Evolutionary conservation across 1,284 basidiomycete genomes (phyloP).

Genomic region (Trichosporon sp.): DNA sequence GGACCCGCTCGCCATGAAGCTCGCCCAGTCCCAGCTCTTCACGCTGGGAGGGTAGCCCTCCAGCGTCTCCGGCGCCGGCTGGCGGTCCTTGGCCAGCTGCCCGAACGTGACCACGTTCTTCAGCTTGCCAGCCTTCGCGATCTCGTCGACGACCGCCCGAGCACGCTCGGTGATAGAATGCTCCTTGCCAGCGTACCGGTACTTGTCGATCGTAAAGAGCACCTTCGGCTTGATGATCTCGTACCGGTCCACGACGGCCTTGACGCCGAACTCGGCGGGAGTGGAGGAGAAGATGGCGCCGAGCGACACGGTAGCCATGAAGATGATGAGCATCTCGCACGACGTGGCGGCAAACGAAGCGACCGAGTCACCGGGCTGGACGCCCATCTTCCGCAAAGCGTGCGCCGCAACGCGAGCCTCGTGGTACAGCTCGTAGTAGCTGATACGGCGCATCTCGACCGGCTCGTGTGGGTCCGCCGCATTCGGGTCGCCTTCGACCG

Average conservation of each 20-base stretch:
- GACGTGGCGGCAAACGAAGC: slow-evolving; percentile 17
- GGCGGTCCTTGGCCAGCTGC: slow-evolving; percentile 25
- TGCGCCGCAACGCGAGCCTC: slow-evolving; percentile 14
- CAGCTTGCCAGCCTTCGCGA: slow-evolving; percentile 25
- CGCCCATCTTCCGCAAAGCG: slow-evolving; percentile 15
- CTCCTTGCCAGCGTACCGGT: slow-evolving; percentile 40
- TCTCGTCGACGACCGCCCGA: slow-evolving; percentile 17
- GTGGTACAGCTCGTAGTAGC: slow-evolving; percentile 19
- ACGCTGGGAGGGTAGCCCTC: slow-evolving; percentile 11
- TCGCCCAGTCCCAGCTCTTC: slow-evolving; percentile 4
- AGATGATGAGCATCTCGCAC: slow-evolving; percentile 20
- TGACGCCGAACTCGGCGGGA: slow-evolving; percentile 27
- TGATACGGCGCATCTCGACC: slow-evolving; percentile 20
- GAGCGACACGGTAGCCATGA: slow-evolving; percentile 16
- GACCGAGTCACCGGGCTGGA: slow-evolving; percentile 17
- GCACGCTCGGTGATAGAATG: slow-evolving; percentile 26
- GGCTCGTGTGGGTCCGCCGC: slow-evolving; percentile 10
- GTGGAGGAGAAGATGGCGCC: slow-evolving; percentile 27
- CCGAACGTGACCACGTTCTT: slow-evolving; percentile 33
- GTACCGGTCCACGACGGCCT: slow-evolving; percentile 27
- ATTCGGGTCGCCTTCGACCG: slow-evolving; percentile 16
- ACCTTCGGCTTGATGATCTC: slow-evolving; percentile 40
- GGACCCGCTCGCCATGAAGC: slow-evolving; percentile 17
- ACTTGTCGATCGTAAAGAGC: slow-evolving; percentile 42
- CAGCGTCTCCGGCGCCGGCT: slow-evolving; percentile 16